Conservation (phyloP, 2,329 filamentous ascomycete genomes). For the Juglanconis oblonga region DNA sequence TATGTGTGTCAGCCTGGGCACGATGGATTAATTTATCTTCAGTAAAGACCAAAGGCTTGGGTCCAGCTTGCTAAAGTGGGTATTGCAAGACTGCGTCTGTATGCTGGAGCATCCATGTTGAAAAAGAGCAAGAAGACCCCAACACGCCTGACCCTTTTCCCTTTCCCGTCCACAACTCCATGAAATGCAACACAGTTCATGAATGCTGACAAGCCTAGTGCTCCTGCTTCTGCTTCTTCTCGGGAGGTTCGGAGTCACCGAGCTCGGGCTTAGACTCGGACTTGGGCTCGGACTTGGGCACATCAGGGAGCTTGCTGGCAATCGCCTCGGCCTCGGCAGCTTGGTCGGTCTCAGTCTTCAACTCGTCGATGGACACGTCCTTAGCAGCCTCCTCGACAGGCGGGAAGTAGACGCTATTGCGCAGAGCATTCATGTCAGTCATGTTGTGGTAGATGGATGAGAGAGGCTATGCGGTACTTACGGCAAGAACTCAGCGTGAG, state of each 20-base stretch:
- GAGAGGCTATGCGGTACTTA: slow-evolving; percentile 43
- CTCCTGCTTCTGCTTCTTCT: slow-evolving; percentile 26
- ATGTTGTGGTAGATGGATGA: no score
- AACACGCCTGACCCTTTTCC: not conserved
- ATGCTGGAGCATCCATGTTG: not conserved
- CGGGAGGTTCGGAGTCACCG: slow-evolving; percentile 20
- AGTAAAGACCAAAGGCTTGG: not conserved
- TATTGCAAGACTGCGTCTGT: not conserved
- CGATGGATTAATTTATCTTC: not conserved
- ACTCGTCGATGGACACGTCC: not conserved
- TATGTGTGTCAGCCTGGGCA: not conserved
- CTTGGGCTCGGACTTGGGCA: slow-evolving; percentile 27
- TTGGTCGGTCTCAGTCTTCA: slow-evolving; percentile 5
- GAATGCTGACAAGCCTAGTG: not conserved
- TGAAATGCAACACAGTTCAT: not conserved
- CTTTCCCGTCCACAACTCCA: slow-evolving; percentile 6
- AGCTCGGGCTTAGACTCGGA: slow-evolving; percentile 26
- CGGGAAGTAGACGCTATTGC: slow-evolving; percentile 27
- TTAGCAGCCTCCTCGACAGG: slow-evolving; percentile 21
- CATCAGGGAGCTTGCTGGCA: slow-evolving; percentile 26
- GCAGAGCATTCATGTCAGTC: not conserved
- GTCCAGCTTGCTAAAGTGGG: not conserved
- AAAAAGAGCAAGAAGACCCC: not conserved
- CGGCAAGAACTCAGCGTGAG: slow-evolving; percentile 72
- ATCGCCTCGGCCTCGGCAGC: slow-evolving; percentile 23